Percentiles rank a stretch among this genome's conserved stretches.
phyloP scores from a whole-genome alignment of 1,284 basidiomycete genomes.

The Pascua guehoae region DNA sequence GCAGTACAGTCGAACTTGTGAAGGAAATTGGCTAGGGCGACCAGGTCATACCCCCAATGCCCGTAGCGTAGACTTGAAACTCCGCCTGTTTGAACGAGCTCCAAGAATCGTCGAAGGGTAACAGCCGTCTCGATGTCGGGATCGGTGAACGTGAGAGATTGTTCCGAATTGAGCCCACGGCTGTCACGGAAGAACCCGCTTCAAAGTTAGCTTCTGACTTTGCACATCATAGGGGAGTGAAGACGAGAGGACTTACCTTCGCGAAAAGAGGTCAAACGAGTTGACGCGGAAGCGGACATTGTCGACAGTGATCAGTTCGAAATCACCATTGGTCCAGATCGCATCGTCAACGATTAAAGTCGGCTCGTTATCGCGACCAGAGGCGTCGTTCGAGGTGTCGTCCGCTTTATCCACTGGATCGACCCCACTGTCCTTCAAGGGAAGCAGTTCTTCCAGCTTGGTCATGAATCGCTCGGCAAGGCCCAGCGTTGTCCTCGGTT shows the following conservation, averaged over 20 bases:
- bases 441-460: too few relatives aligned
- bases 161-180: not conserved
- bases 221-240: not conserved
- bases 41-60: too few relatives aligned
- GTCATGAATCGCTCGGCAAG: too few relatives aligned
- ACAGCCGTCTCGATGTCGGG: constrained; percentile 1
- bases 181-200: constrained; percentile 1
- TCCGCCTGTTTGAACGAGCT: not conserved
- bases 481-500: too few relatives aligned
- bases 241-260: not conserved
- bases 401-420: too few relatives aligned
- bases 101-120: constrained; percentile 1
- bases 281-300: constrained; percentile 1
- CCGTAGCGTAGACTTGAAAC: too few relatives aligned
- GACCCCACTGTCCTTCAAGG: too few relatives aligned
- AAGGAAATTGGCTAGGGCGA: too few relatives aligned
- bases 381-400: too few relatives aligned
- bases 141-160: constrained; percentile 1
- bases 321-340: not conserved
- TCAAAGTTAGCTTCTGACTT: not conserved
- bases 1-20: too few relatives aligned
- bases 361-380: too few relatives aligned
- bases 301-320: constrained; percentile 1
- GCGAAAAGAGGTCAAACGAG: not conserved
- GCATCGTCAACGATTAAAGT: not conserved